phyloP scores from a whole-genome alignment of 164 flowering plant species.

The Chimonanthus salicifolius region DNA sequence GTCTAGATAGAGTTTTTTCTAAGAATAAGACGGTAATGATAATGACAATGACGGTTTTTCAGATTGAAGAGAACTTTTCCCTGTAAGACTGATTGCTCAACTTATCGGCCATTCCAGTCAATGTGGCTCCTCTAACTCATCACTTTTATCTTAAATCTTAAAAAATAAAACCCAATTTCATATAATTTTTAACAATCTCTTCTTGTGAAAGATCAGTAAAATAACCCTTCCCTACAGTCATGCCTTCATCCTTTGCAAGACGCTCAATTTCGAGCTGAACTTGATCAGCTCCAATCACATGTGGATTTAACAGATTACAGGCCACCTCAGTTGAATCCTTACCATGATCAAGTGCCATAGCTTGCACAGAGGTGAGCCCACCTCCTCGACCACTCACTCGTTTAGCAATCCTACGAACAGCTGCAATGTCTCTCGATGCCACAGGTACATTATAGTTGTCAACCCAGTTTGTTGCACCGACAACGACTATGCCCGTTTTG shows the following conservation, averaged over 20 bases:
- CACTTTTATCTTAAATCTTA: not conserved
- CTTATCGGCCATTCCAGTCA: too few species aligned
- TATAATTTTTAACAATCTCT: slow-evolving; percentile 31
- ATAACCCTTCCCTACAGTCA: slow-evolving; percentile 63
- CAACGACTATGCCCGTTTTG: slow-evolving; percentile 44
- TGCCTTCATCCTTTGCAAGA: slow-evolving; percentile 59
- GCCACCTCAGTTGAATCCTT: slow-evolving; percentile 64
- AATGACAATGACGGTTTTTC: too few species aligned
- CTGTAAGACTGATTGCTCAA: too few species aligned
- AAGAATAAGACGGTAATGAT: too few species aligned
- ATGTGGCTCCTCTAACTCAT: slow-evolving; percentile 7
- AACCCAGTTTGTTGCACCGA: slow-evolving; percentile 66
- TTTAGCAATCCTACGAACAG: slow-evolving; percentile 44
- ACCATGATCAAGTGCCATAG: slow-evolving; percentile 64
- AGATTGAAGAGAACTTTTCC: too few species aligned
- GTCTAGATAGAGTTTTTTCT: too few species aligned
- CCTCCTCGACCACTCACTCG: slow-evolving; percentile 75
- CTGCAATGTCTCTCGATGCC: slow-evolving; percentile 45
- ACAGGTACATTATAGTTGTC: slow-evolving; percentile 61
- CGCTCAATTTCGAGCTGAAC: slow-evolving; percentile 52
- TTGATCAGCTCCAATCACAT: slow-evolving; percentile 49
- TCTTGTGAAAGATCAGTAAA: slow-evolving; percentile 66
- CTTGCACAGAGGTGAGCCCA: slow-evolving; percentile 66
- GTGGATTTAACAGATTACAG: slow-evolving; percentile 62
- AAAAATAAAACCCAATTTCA: slow-evolving; percentile 17